Conservation (phyloP, 2,329 filamentous ascomycete genomes). For the Cladosporium austrohemisphaericum region DNA sequence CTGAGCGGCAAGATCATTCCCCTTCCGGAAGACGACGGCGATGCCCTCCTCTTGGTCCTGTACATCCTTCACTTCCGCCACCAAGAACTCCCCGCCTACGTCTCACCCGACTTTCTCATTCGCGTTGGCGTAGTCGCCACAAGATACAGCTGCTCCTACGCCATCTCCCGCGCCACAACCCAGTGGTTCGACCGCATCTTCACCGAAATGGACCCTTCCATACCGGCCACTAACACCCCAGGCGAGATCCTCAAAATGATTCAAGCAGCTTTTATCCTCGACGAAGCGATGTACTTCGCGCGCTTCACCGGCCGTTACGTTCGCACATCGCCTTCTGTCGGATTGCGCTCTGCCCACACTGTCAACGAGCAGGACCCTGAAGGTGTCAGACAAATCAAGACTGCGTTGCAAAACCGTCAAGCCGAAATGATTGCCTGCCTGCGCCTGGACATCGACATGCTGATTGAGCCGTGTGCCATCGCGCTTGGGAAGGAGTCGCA, state of each 20-base stretch:
- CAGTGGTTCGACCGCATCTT: constrained; percentile 30
- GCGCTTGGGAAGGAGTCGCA: constrained; percentile 22
- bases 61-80: constrained; percentile 29
- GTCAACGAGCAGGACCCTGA: not conserved
- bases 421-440: constrained; percentile 17
- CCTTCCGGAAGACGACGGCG: constrained; percentile 25
- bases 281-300: constrained; percentile 29
- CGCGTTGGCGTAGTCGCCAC: constrained; percentile 22
- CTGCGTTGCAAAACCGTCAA: not conserved
- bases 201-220: constrained; percentile 17
- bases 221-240: not conserved
- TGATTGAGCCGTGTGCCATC: constrained; percentile 25
- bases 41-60: constrained; percentile 25
- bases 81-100: constrained; percentile 23
- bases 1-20: constrained; percentile 14
- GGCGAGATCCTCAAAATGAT: constrained; percentile 21
- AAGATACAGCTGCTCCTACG: constrained; percentile 26
- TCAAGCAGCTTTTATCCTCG: constrained; percentile 25
- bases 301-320: constrained; percentile 28
- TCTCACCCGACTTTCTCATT: constrained; percentile 22
- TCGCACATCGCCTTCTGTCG: constrained; percentile 12
- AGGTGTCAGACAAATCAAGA: constrained; percentile 1
- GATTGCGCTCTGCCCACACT: not conserved
- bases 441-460: constrained; percentile 24
- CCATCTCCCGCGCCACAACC: constrained; percentile 22